Base-by-base conservation (phyloP, 306 rosid species). In the Pyrus betulifolia region DNA sequence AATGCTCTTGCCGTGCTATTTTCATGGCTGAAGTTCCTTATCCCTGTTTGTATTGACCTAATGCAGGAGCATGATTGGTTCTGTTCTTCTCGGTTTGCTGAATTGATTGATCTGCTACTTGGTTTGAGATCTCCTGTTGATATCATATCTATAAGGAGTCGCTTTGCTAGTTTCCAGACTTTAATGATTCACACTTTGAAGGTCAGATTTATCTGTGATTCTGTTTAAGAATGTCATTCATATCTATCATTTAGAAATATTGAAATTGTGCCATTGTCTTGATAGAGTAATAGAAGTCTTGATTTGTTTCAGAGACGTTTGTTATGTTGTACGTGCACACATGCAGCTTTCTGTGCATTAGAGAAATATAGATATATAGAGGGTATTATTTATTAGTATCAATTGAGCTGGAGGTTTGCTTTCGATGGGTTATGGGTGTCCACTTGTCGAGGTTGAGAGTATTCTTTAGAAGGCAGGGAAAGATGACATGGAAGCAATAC, bases 1-100 rank as follows among this genome's bases (percentile, higher is more conserved):
- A 59, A 49, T 21, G 63, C 65, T 74, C 70, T 54, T 73, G 54
- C 35, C 44, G 60, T 44, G 68, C 42, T 49, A 63, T 42, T 65
- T 21, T 19, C 75, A 52, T 76, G 51, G 17, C 30, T 66, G 58
- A 23, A 38, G 22, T 78, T 76, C 67, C 13, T 59, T 57, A 82
- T 67, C 80, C 60, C 61, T 35, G 55, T 69, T 17, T 83, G 21
- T 73, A 71, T 64, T 75, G 69, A 68, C 73, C 85, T 84, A 78
- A 28, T 86, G 86, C 97, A 95, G 98, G 97, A 86, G 62, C 92
- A 90, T 73, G 67, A 83, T 40, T 72, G 82, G 77, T 86, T 88
- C 84, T 74, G 86, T 74, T 89, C 91, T 81, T 71, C 89, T 35
- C 86, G 82, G 61, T 88, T 81, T 71, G 74, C 57, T 35, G 93